Evolutionary conservation across 768 basidiomycete genomes (phyloP), one percentile per base, ranked within the genome.

Genomic region (Suillus subaureus): DNA sequence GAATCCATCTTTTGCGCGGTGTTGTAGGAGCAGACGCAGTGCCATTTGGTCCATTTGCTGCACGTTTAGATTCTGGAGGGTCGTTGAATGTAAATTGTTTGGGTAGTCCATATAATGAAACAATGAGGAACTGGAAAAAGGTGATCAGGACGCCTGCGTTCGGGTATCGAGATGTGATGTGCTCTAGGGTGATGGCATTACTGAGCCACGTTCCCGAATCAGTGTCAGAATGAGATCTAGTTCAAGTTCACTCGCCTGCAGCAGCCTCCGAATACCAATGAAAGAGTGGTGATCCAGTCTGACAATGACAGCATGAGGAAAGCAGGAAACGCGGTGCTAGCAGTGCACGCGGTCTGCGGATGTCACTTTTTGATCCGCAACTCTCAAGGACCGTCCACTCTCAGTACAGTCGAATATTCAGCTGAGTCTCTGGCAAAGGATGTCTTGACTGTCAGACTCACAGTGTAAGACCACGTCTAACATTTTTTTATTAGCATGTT

Each of bases 231-330:
- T 33, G 60, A 62, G 58, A 16, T 52, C 68, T 65, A 16, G 13
- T 39, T 7, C 28, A 7, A 42, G 57, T 64, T 68, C 6, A 77
- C 73, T 45, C 72, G 85, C 84, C 89, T 89, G 82, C 96, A 97
- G 77, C 96, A 97, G 1, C 96, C 96, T 2, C 94, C 94, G 72
- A 97, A 96, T 12, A 96, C 85, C 26, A 96, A 80, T 1, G 87
- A 79, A 31, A 96, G 74, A 0, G 93, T 88, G 12, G 87, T 77
- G 9, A 83, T 63, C 92, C 91, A 95, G 39, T 75, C 76, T 15
- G 74, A 67, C 39, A 31, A 4, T 45, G 72, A 70, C 51, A 72
- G 23, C 71, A 71, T 69, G 57, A 45, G 39, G 62, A 63, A 43
- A 57, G 26, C 18, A 26, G 15, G 57, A 40, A 60, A 28, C 18